These are phyloP conservation scores for Wickerhamomyces sp. DNA, from an alignment of 1,139 yeast species.

Conservation along the genomic window DNA sequence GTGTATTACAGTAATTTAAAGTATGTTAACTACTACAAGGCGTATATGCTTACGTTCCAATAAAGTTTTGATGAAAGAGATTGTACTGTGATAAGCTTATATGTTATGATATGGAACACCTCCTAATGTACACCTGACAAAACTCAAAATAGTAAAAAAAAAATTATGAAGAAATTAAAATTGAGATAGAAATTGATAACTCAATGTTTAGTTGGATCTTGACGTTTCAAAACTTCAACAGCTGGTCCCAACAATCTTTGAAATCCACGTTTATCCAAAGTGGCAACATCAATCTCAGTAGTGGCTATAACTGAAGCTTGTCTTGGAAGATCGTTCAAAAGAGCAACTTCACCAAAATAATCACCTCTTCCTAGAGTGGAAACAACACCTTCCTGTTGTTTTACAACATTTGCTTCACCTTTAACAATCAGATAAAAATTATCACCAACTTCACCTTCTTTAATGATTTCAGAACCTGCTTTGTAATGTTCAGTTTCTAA, in stretches of 20 bases:
- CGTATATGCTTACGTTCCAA: too few relatives aligned
- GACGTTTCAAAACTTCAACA: slow-evolving; percentile 72
- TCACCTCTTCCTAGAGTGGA: slow-evolving; percentile 71
- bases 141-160: too few relatives aligned
- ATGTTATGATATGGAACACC: too few relatives aligned
- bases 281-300: slow-evolving; percentile 77
- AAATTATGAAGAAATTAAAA: too few relatives aligned
- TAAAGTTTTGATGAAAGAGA: too few relatives aligned
- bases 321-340: slow-evolving; percentile 86
- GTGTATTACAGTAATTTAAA: too few relatives aligned
- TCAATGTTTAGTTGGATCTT: slow-evolving; percentile 62
- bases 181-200: too few relatives aligned
- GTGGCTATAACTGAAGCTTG: slow-evolving; percentile 88
- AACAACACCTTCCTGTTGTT: slow-evolving; percentile 51
- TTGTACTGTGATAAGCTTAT: too few relatives aligned
- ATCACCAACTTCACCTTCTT: slow-evolving; percentile 89
- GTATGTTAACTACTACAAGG: too few relatives aligned
- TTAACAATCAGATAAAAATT: slow-evolving; percentile 85
- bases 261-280: slow-evolving; percentile 87
- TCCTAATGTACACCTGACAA: too few relatives aligned
- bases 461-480: slow-evolving; percentile 70
- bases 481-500: slow-evolving; percentile 71
- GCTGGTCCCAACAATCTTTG: slow-evolving; percentile 93
- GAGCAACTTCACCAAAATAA: slow-evolving; percentile 94
- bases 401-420: slow-evolving; percentile 74